Evolutionary conservation across 1,284 basidiomycete genomes (phyloP).

Genomic region (Ganoderma lucidum): DNA sequence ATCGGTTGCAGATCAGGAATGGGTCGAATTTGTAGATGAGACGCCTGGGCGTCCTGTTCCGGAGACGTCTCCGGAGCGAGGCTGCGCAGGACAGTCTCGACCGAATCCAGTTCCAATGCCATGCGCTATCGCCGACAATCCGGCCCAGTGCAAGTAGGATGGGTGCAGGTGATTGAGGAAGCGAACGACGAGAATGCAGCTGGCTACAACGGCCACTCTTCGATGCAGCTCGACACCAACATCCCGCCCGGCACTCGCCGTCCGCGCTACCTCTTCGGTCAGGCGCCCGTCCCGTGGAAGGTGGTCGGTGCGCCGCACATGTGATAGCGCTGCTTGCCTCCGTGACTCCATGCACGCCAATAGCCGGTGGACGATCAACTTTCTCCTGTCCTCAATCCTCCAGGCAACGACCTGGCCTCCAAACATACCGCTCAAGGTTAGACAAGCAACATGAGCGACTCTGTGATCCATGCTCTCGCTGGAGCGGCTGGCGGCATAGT

Average conservation of each 20-base stretch:
- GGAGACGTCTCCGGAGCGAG: neutral
- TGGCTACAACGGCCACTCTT: neutral
- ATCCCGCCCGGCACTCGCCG: slow-evolving; percentile 4
- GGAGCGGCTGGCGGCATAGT: slow-evolving; percentile 93
- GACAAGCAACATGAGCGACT: slow-evolving; percentile 63
- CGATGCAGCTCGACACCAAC: neutral
- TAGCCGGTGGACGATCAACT: neutral
- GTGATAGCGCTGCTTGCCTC: slow-evolving; percentile 9
- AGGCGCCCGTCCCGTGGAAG: slow-evolving; percentile 1
- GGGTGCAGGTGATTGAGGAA: neutral
- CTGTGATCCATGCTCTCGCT: slow-evolving; percentile 88
- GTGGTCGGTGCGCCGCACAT: slow-evolving; percentile 13
- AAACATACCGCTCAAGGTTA: neutral
- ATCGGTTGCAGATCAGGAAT: slow-evolving; percentile 10
- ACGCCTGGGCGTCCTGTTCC: slow-evolving; percentile 1
- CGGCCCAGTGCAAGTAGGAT: neutral
- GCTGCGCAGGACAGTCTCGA: neutral
- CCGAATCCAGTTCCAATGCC: no score
- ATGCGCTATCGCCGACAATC: neutral
- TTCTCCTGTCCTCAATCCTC: neutral
- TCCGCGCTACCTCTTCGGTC: neutral
- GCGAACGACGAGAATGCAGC: neutral
- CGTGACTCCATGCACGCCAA: slow-evolving; percentile 4
- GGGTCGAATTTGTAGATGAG: neutral
- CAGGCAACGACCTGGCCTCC: neutral